phyloP scores from a whole-genome alignment of 495 filamentous ascomycete species.

The Aspergillus coremiiformis region DNA sequence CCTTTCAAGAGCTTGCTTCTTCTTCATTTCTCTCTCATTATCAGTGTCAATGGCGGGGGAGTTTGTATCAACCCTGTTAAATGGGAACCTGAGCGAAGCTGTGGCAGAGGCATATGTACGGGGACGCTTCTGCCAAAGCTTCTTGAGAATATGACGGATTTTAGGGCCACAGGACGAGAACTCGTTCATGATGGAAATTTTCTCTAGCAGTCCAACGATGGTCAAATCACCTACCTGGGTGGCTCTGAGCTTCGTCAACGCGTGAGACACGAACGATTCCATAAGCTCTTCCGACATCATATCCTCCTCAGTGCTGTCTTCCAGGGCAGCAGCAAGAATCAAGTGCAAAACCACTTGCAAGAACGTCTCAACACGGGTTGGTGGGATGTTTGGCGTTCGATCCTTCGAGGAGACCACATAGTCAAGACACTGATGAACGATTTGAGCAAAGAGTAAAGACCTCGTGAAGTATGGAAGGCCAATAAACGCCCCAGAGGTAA shows the following conservation, averaged over 20 bases:
- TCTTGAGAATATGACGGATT: constrained; percentile 75
- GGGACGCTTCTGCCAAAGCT: constrained; percentile 76
- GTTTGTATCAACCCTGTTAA: constrained; percentile 49
- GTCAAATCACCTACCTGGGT: constrained; percentile 51
- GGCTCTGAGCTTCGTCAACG: constrained; percentile 53
- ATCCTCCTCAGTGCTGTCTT: constrained; percentile 62
- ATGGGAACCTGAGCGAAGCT: constrained; percentile 41
- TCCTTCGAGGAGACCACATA: constrained; percentile 62
- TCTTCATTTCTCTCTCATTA: constrained; percentile 74
- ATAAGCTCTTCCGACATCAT: constrained; percentile 38
- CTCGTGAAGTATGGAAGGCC: constrained; percentile 69
- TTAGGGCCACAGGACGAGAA: constrained; percentile 78
- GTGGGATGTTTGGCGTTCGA: constrained; percentile 62
- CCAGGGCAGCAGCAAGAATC: constrained; percentile 69
- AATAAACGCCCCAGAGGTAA: constrained; percentile 67
- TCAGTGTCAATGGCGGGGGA: constrained; percentile 54
- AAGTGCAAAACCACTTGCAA: constrained; percentile 86
- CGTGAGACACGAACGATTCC: constrained; percentile 60
- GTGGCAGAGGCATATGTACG: constrained; percentile 56
- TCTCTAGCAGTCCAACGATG: constrained; percentile 67
- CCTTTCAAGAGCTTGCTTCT: constrained; percentile 76
- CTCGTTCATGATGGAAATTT: constrained; percentile 62
- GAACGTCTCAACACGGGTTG: constrained; percentile 81
- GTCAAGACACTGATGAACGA: constrained; percentile 79
- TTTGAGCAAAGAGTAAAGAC: constrained; percentile 79